Conservation (phyloP, 805 yeast species). For the Lachancea fermentati region DNA sequence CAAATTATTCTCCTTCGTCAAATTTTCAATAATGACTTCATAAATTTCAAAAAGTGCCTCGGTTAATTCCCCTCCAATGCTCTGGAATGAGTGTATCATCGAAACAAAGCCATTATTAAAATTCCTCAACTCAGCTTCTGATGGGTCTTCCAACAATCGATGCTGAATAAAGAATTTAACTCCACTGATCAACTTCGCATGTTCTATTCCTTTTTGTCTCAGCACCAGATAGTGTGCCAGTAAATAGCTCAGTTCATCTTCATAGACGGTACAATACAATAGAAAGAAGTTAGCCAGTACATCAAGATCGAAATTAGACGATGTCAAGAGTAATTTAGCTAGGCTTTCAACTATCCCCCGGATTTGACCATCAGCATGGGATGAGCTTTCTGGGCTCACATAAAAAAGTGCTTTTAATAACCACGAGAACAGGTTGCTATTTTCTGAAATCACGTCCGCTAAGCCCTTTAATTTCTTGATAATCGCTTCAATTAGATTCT, state of each 20-base stretch:
- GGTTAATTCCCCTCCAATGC: slow-evolving; percentile 3
- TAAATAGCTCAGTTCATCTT: slow-evolving; percentile 23
- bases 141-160: neutral
- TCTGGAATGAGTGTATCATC: slow-evolving; percentile 12
- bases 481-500: neutral
- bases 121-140: slow-evolving; percentile 5
- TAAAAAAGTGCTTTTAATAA: slow-evolving; percentile 1
- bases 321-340: neutral
- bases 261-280: slow-evolving; percentile 17
- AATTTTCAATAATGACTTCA: slow-evolving; percentile 12
- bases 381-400: neutral
- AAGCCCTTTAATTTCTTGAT: neutral
- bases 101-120: slow-evolving; percentile 19
- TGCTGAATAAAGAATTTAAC: slow-evolving; percentile 13
- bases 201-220: slow-evolving; percentile 21
- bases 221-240: slow-evolving; percentile 34
- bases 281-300: slow-evolving; percentile 24
- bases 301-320: neutral
- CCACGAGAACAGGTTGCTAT: neutral
- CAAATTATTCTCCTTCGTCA: slow-evolving; percentile 20
- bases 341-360: neutral
- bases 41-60: slow-evolving; percentile 21
- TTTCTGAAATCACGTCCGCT: neutral
- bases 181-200: slow-evolving; percentile 18
- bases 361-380: neutral